phyloP scores from a whole-genome alignment of 2,329 filamentous ascomycete species.

The Chrysosporium keratinophilum region DNA sequence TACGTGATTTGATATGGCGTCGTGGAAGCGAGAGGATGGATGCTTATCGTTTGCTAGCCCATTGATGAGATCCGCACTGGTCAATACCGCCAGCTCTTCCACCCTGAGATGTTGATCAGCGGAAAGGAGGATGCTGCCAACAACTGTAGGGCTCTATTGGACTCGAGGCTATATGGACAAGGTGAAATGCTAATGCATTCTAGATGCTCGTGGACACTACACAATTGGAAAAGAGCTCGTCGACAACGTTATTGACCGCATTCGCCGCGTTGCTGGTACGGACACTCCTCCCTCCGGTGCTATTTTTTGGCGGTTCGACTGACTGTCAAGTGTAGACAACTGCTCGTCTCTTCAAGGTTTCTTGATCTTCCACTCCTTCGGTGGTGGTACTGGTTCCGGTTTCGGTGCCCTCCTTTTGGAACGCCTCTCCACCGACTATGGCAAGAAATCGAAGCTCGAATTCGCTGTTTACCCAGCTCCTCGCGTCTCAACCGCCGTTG shows the following conservation, averaged over 20 bases:
- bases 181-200: not conserved
- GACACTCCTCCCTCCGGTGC: constrained; percentile 5
- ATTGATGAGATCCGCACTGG: constrained; percentile 59
- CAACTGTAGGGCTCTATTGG: constrained; percentile 44
- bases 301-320: not conserved
- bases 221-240: constrained; percentile 59
- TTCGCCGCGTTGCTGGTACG: constrained; percentile 53
- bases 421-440: constrained; percentile 95
- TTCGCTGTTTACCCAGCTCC: constrained; percentile 99
- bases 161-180: constrained; percentile 1
- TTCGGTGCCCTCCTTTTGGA: constrained; percentile 98
- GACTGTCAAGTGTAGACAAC: constrained; percentile 42
- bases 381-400: constrained; percentile 95
- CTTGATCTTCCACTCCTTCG: constrained; percentile 98
- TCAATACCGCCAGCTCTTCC: constrained; percentile 52
- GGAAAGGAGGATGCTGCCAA: constrained; percentile 61
- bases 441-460: constrained; percentile 99
- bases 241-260: constrained; percentile 53
- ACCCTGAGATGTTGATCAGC: constrained; percentile 55
- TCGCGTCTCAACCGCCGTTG: constrained; percentile 91
- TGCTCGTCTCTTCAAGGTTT: constrained; percentile 57
- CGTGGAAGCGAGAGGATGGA: not conserved
- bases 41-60: constrained; percentile 33
- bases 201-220: constrained; percentile 58
- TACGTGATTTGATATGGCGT: constrained; percentile 25